phyloP scores from a whole-genome alignment of 208 protist species.

The Trypanosoma vivax region DNA sequence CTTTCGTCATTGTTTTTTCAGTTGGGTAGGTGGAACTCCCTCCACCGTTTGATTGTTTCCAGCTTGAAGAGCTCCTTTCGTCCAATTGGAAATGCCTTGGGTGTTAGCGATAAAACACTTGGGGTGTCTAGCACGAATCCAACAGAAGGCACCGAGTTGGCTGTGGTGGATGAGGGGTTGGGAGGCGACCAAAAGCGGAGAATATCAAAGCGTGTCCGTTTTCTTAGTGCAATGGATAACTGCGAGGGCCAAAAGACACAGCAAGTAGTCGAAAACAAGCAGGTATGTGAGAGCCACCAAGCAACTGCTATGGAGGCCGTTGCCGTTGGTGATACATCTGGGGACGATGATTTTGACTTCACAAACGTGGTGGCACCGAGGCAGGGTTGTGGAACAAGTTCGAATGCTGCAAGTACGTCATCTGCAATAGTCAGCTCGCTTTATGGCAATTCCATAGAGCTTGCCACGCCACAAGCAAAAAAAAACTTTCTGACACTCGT shows the following conservation, averaged over 20 bases:
- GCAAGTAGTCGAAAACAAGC: background rate
- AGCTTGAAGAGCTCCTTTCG: constrained; percentile 77
- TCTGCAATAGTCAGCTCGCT: constrained; percentile 20
- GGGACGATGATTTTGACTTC: constrained; percentile 25
- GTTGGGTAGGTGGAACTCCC: constrained; percentile 72
- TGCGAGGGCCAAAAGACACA: constrained; percentile 11
- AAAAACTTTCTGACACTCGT: constrained; percentile 81
- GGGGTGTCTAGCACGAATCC: too few species aligned
- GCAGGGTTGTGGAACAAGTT: background rate
- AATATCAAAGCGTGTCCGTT: constrained; percentile 59
- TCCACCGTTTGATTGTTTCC: constrained; percentile 72
- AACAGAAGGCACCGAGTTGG: background rate
- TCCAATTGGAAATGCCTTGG: background rate
- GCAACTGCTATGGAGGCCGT: background rate
- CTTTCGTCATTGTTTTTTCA: constrained; percentile 87
- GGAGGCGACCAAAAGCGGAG: too few species aligned
- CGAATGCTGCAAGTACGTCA: background rate
- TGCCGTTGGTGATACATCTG: background rate
- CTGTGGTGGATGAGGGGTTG: constrained; percentile 2
- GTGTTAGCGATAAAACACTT: background rate
- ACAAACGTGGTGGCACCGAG: background rate
- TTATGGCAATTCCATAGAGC: constrained; percentile 49
- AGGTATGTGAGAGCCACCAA: background rate
- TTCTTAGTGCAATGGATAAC: constrained; percentile 39
- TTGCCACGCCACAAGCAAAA: constrained; percentile 34